Conservation (phyloP, 2,329 filamentous ascomycete genomes). For the Talaromyces sp. region DNA sequence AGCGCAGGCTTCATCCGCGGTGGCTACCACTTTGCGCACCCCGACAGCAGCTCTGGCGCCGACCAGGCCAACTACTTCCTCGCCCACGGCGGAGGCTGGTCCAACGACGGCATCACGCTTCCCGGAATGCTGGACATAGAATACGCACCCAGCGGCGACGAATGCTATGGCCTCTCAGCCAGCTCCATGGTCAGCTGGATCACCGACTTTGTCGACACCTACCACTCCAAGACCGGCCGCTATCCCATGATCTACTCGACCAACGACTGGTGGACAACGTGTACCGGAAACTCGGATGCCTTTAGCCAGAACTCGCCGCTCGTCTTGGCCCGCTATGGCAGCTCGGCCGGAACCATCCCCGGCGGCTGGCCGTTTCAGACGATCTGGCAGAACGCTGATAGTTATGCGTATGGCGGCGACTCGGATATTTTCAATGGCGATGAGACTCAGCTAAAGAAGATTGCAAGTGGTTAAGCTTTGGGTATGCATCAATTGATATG, state of each 20-base stretch:
- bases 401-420: slow-evolving; percentile 47
- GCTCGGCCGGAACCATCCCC: slow-evolving; percentile 40
- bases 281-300: slow-evolving; percentile 45
- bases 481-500: background rate
- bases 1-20: slow-evolving; percentile 49
- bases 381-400: slow-evolving; percentile 51
- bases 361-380: slow-evolving; percentile 49
- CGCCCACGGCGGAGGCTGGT: slow-evolving; percentile 50
- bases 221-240: slow-evolving; percentile 40
- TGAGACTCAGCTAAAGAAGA: slow-evolving; percentile 25
- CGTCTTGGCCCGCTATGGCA: slow-evolving; percentile 43
- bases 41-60: slow-evolving; percentile 38
- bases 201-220: slow-evolving; percentile 47
- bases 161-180: slow-evolving; percentile 43
- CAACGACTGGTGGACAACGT: slow-evolving; percentile 49
- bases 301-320: slow-evolving; percentile 45
- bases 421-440: slow-evolving; percentile 49
- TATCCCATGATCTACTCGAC: slow-evolving; percentile 51
- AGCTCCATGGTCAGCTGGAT: slow-evolving; percentile 49
- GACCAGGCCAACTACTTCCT: slow-evolving; percentile 50
- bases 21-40: slow-evolving; percentile 52
- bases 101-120: slow-evolving; percentile 47
- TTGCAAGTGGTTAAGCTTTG: slow-evolving; percentile 8
- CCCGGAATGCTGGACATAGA: slow-evolving; percentile 55
- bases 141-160: slow-evolving; percentile 30